Evolutionary conservation across 2,329 filamentous ascomycete genomes (phyloP), one percentile per base, ranked within the genome.

Genomic region (Penicillium decumbens): DNA sequence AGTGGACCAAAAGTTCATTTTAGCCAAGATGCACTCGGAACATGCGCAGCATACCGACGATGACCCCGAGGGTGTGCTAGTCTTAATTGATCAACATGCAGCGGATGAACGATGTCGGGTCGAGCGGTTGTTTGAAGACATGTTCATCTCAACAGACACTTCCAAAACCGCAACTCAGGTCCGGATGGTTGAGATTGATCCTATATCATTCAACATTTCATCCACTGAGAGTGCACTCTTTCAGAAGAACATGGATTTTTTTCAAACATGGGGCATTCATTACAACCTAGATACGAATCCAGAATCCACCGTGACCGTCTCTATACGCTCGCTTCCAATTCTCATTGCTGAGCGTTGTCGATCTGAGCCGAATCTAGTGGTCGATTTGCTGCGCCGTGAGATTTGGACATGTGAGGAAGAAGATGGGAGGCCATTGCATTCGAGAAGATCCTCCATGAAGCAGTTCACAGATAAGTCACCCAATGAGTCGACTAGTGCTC

Each of bases 11-110:
- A 98, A 98, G 66, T 98, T 95, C 64, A 86, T 98, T 13, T 72
- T 98, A 0, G 75, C 83, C 20, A 85, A 81, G 54, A 71, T 88
- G 43, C 65, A 69, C 0, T 44, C 63, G 3, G 51, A 43, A 5
- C 4, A 47, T 13, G n/a, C 39, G 13, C 27, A 41, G 23, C 12
- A 6, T 12, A 6, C 9, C 30, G 15, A 9, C 39, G n/a, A 53
- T 38, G 30, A 38, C 6, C 45, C 39, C 24, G 50, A 33, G 13
- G 35, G 51, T 2, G 58, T 83, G 1, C 72, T 97, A 4, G 77
- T 95, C 0, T 75, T 96, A 33, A 78, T 96, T 5, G 93, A 98
- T 63, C 93, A 98, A 63, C 93, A 98, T 65, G 93, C 93, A 0
- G 93, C 91, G 3, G 92, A 96, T 65, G 93, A 98, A 72, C 80